phyloP scores from a whole-genome alignment of 495 filamentous ascomycete species.

The Poronia punctata region DNA sequence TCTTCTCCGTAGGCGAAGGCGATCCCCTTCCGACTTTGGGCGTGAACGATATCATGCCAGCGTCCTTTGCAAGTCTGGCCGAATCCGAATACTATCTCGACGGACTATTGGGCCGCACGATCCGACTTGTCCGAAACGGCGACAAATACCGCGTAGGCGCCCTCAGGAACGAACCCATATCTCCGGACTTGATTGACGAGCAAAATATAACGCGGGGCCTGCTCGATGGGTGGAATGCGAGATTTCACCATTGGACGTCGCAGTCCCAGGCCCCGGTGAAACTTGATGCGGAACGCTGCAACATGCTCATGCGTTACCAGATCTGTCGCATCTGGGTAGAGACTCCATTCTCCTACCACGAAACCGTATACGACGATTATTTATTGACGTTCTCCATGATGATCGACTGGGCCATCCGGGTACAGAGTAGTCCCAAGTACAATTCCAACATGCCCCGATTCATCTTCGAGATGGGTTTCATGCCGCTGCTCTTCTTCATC shows the following conservation, averaged over 20 bases:
- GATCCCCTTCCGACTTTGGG: constrained; percentile 8
- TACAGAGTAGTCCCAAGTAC: constrained; percentile 10
- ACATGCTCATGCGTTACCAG: constrained; percentile 11
- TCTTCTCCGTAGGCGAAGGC: constrained; percentile 14
- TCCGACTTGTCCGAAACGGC: constrained; percentile 22
- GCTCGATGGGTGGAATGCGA: constrained; percentile 17
- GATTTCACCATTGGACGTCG: constrained; percentile 15
- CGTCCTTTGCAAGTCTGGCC: constrained; percentile 7
- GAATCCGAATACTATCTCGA: constrained; percentile 20
- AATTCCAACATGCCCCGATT: constrained; percentile 18
- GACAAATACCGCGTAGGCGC: constrained; percentile 18
- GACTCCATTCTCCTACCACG: constrained; percentile 25
- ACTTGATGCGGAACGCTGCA: constrained; percentile 9
- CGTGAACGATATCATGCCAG: constrained; percentile 13
- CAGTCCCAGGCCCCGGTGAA: neutral
- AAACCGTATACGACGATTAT: constrained; percentile 32
- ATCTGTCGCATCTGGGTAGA: constrained; percentile 28
- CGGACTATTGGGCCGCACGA: constrained; percentile 17
- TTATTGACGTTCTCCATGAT: constrained; percentile 32
- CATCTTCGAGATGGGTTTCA: constrained; percentile 46
- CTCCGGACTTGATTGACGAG: constrained; percentile 10
- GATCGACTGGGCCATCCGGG: constrained; percentile 23
- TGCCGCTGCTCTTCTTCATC: constrained; percentile 43
- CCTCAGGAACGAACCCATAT: constrained; percentile 6
- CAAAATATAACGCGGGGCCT: constrained; percentile 5